These are phyloP conservation scores for Mayamaea pseudoterrestris DNA, from an alignment of 108 stramenopile genomes.

Conservation along the genomic window DNA sequence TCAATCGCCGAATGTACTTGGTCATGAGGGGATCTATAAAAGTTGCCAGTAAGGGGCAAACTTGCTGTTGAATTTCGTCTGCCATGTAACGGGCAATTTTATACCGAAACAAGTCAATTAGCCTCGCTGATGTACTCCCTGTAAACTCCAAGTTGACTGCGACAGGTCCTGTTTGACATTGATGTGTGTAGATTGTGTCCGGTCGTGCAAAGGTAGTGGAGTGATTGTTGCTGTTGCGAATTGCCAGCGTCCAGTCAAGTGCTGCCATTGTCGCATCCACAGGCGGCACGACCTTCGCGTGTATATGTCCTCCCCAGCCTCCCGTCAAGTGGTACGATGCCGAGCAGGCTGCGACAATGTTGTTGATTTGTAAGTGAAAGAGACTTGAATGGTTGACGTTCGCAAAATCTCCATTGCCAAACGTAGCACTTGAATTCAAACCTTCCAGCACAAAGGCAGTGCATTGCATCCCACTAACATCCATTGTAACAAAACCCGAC, in stretches of 20 bases:
- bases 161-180: constrained; percentile 15
- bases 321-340: constrained; percentile 45
- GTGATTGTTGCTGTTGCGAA: neutral
- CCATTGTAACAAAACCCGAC: constrained; percentile 29
- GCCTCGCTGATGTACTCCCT: constrained; percentile 44
- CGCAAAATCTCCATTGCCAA: no score
- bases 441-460: constrained; percentile 23
- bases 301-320: constrained; percentile 29
- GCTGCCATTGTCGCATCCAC: neutral
- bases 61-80: constrained; percentile 23
- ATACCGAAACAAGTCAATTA: constrained; percentile 47
- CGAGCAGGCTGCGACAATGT: constrained; percentile 32
- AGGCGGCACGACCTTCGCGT: constrained; percentile 1
- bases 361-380: constrained; percentile 3
- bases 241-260: neutral
- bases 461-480: constrained; percentile 32
- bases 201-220: constrained; percentile 6
- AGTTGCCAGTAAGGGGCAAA: constrained; percentile 26
- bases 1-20: constrained; percentile 8
- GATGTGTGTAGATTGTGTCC: constrained; percentile 1
- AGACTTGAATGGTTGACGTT: constrained; percentile 11
- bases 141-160: constrained; percentile 34
- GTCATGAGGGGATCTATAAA: constrained; percentile 18
- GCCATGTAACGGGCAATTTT: constrained; percentile 34
- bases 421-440: constrained; percentile 5